phyloP scores from a whole-genome alignment of 148 eudicot species.

The Nyssa sinensis region DNA sequence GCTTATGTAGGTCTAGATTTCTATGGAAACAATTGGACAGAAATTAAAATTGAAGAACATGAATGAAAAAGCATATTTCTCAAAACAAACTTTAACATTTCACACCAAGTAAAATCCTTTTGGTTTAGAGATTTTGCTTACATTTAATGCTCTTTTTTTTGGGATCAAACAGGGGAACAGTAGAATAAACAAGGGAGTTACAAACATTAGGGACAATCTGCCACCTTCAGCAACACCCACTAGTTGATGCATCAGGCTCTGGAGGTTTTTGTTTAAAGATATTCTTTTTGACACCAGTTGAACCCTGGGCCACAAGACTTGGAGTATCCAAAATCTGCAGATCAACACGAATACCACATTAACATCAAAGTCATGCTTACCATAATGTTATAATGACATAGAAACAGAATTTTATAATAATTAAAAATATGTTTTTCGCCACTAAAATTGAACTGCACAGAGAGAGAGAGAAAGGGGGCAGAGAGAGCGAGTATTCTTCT shows the following conservation, averaged over 20 bases:
- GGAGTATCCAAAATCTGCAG: slow-evolving; percentile 87
- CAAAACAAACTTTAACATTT: neutral
- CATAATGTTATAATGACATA: neutral
- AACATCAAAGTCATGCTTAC: neutral
- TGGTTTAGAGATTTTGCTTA: neutral
- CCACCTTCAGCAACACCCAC: slow-evolving; percentile 69
- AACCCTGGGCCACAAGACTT: slow-evolving; percentile 75
- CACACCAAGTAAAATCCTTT: neutral
- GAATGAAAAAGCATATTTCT: neutral
- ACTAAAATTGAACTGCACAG: neutral
- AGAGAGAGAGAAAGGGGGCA: neutral
- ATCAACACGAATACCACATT: neutral
- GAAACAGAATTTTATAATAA: neutral
- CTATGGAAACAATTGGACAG: neutral
- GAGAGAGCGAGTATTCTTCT: too few relatives aligned
- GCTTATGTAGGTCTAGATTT: too few relatives aligned
- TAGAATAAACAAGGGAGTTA: neutral
- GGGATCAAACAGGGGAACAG: neutral
- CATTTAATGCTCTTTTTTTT: neutral
- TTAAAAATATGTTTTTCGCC: neutral
- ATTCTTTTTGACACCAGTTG: slow-evolving; percentile 53
- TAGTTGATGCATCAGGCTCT: slow-evolving; percentile 47
- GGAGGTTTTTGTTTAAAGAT: slow-evolving; percentile 75
- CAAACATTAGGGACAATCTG: neutral
- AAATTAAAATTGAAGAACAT: neutral